phyloP scores from a whole-genome alignment of 2,329 filamentous ascomycete species.

The Cryphonectria parasitica region DNA sequence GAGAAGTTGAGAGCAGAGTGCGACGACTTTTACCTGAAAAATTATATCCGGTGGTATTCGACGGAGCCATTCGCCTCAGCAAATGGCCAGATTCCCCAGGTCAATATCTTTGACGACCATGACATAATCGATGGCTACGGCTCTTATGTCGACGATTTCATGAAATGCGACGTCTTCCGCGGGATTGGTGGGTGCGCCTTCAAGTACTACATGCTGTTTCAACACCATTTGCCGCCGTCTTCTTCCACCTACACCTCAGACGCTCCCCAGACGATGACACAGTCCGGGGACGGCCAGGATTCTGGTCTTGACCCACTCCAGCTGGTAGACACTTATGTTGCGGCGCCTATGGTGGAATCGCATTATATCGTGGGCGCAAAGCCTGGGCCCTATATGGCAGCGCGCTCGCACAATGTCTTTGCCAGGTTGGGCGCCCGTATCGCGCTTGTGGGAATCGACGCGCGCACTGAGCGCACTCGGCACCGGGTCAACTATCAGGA shows the following conservation, averaged over 20 bases:
- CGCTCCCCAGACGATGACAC: constrained; percentile 53
- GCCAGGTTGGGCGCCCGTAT: constrained; percentile 81
- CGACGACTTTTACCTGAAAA: constrained; percentile 88
- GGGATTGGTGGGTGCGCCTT: constrained; percentile 90
- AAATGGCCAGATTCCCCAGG: constrained; percentile 89
- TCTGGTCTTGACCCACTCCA: constrained; percentile 69
- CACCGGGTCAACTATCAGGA: constrained; percentile 95
- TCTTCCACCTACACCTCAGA: constrained; percentile 80
- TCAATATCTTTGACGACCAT: constrained; percentile 99
- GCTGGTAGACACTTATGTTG: constrained; percentile 74
- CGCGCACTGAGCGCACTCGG: constrained; percentile 84
- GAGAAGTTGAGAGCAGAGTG: constrained; percentile 79
- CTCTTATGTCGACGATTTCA: constrained; percentile 91
- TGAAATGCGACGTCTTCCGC: constrained; percentile 87
- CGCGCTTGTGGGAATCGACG: constrained; percentile 87
- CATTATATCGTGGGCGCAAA: constrained; percentile 79
- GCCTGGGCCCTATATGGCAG: constrained; percentile 86
- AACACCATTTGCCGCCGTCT: constrained; percentile 89
- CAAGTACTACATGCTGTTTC: constrained; percentile 98
- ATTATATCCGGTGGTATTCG: constrained; percentile 84
- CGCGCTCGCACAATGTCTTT: constrained; percentile 86
- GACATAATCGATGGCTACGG: constrained; percentile 75
- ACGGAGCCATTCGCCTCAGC: constrained; percentile 83
- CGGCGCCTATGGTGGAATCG: constrained; percentile 57
- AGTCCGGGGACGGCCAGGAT: constrained; percentile 30